Conservation (phyloP, 2,329 filamentous ascomycete species). For the Herpotrichia juniperi region DNA sequence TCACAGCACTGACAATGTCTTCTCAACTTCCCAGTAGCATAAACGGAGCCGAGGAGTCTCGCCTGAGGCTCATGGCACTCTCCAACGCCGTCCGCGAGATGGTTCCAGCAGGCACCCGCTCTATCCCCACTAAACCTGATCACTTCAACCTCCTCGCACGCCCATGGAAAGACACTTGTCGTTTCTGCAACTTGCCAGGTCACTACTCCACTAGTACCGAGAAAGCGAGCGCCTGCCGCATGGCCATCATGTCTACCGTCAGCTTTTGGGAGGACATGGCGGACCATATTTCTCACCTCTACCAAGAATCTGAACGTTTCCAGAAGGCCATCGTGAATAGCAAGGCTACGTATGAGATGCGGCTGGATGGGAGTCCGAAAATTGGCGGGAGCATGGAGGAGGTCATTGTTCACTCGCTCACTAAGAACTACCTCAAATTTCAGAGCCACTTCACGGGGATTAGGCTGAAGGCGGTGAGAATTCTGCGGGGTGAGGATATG, state of each 20-base stretch:
- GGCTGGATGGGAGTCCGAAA: slow-evolving; percentile 11
- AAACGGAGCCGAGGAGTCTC: background rate
- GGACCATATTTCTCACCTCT: slow-evolving; percentile 14
- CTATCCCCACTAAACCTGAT: slow-evolving; percentile 13
- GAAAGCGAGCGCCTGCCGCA: slow-evolving; percentile 14
- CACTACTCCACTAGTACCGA: slow-evolving; percentile 18
- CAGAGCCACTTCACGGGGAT: slow-evolving; percentile 17
- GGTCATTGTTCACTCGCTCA: slow-evolving; percentile 22
- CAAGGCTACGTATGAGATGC: slow-evolving; percentile 25
- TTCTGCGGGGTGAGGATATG: slow-evolving; percentile 13
- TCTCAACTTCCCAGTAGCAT: background rate
- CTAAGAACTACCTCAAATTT: slow-evolving; percentile 26
- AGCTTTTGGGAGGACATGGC: slow-evolving; percentile 25
- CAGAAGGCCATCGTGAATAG: slow-evolving; percentile 14
- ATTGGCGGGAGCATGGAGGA: slow-evolving; percentile 16
- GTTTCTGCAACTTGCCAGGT: slow-evolving; percentile 26
- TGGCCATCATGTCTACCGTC: slow-evolving; percentile 19
- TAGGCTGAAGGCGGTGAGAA: slow-evolving; percentile 15
- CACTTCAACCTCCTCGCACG: slow-evolving; percentile 27
- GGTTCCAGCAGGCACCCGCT: slow-evolving; percentile 18
- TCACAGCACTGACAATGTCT: background rate
- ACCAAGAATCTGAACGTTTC: slow-evolving; percentile 19
- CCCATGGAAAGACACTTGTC: slow-evolving; percentile 15
- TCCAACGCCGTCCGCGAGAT: slow-evolving; percentile 22
- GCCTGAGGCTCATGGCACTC: slow-evolving; percentile 12